phyloP scores from a whole-genome alignment of 495 filamentous ascomycete genomes.

The Xylaria grammica region DNA sequence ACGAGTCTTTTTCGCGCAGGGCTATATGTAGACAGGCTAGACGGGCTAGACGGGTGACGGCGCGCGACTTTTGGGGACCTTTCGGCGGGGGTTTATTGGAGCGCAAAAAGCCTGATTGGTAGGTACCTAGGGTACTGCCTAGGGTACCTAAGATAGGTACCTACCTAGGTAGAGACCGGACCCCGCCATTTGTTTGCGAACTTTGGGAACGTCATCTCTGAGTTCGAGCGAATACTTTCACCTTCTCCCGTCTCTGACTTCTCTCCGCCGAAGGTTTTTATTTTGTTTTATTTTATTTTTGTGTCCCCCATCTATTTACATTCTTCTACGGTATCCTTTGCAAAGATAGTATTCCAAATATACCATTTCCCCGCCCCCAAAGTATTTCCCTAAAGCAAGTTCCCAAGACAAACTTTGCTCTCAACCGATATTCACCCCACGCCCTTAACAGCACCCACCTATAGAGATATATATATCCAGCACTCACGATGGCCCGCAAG shows the following conservation, averaged over 20 bases:
- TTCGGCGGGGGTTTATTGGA: constrained; percentile 18
- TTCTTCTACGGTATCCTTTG: too few species aligned
- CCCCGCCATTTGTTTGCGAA: constrained; percentile 15
- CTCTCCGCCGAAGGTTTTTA: too few species aligned
- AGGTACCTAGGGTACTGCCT: too few species aligned
- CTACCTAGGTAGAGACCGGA: constrained; percentile 12
- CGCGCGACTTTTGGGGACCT: constrained; percentile 18
- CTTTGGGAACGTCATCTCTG: constrained; percentile 7
- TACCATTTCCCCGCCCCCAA: too few species aligned
- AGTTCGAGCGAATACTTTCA: background rate
- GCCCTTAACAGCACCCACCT: background rate
- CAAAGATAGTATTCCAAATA: too few species aligned
- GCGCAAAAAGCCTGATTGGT: background rate
- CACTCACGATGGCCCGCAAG: constrained; percentile 80
- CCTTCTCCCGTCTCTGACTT: too few species aligned
- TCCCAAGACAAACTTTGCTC: too few species aligned
- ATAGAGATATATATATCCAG: background rate
- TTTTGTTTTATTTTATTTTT: too few species aligned
- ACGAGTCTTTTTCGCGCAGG: constrained; percentile 19
- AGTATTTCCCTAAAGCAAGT: too few species aligned
- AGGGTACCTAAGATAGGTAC: too few species aligned
- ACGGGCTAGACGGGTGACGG: background rate
- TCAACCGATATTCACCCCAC: background rate
- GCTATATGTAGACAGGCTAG: background rate
- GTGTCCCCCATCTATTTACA: too few species aligned